phyloP scores from a whole-genome alignment of 148 eudicot genomes.

The Diospyros lotus region DNA sequence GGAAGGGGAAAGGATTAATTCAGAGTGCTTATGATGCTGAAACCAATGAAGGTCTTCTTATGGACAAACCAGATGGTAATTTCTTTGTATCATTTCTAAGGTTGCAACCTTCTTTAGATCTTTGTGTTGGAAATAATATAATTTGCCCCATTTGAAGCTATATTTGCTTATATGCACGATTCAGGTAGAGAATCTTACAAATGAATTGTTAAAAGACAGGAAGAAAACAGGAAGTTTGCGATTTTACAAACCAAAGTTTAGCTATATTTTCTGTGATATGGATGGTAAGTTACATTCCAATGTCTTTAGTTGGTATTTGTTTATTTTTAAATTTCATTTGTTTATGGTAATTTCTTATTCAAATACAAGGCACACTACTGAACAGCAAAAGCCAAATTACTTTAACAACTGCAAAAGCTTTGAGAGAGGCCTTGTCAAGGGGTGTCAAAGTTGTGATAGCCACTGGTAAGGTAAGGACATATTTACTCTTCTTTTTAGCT shows the following conservation, averaged over 20 bases:
- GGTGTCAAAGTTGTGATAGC: conserved; percentile 91
- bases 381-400: conserved; percentile 76
- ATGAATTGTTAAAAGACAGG: conserved; percentile 79
- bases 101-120: neutral
- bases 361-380: conserved; percentile 67
- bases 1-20: conserved; percentile 92
- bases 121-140: conserved; percentile 9
- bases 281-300: conserved; percentile 62
- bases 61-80: conserved; percentile 59
- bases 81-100: conserved; percentile 15
- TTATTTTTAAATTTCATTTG: neutral
- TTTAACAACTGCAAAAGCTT: conserved; percentile 63
- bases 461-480: conserved; percentile 75
- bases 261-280: conserved; percentile 92
- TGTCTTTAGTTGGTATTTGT: neutral
- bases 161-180: conserved; percentile 25
- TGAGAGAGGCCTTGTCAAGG: conserved; percentile 79
- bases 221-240: conserved; percentile 89
- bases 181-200: conserved; percentile 46
- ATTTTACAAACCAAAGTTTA: conserved; percentile 81
- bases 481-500: neutral
- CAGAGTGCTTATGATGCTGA: conserved; percentile 61
- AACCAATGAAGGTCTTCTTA: conserved; percentile 35
- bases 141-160: conserved; percentile 16
- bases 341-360: conserved; percentile 8